Evolutionary conservation across 2,329 filamentous ascomycete genomes (phyloP).

Genomic region (Cordyceps tenuipes): DNA sequence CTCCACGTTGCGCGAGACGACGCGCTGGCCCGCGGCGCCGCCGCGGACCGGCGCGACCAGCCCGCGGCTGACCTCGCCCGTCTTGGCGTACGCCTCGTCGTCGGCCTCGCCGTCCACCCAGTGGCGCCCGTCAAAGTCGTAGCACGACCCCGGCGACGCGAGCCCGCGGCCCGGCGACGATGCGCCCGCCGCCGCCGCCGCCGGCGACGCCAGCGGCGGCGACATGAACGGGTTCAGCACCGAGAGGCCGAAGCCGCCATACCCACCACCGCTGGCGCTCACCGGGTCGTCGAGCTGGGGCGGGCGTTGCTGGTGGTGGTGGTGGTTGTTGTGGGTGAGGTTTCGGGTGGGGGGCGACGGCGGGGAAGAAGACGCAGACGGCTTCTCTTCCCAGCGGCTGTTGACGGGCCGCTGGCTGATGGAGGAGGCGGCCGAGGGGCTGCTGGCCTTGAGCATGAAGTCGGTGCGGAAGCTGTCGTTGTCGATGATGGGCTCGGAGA

Average conservation of each 20-base stretch:
- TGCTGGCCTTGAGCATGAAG: conserved; percentile 37
- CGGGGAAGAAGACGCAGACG: too few relatives aligned
- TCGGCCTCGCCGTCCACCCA: not conserved
- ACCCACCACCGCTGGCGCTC: too few relatives aligned
- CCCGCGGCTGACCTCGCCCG: conserved; percentile 9
- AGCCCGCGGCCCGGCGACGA: too few relatives aligned
- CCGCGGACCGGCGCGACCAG: conserved; percentile 11
- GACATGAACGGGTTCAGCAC: conserved; percentile 31
- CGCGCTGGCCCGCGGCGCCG: too few relatives aligned
- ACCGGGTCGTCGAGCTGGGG: conserved; percentile 5
- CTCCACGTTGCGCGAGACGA: conserved; percentile 7
- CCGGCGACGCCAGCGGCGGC: conserved; percentile 12
- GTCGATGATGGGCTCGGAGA: conserved; percentile 47
- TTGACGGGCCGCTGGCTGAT: conserved; percentile 13
- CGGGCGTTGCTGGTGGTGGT: too few relatives aligned
- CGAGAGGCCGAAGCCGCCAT: conserved; percentile 19
- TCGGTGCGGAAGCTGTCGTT: conserved; percentile 39
- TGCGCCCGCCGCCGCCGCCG: too few relatives aligned
- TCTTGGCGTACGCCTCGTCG: not conserved
- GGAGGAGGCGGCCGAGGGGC: conserved; percentile 15
- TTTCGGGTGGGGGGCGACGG: not conserved
- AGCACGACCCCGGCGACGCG: conserved; percentile 2
- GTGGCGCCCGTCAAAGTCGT: not conserved
- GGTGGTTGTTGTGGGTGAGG: too few relatives aligned
- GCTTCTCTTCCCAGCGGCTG: conserved; percentile 7